These are phyloP conservation scores for Collybia nuda DNA, from an alignment of 768 basidiomycete species.

Conservation along the genomic window DNA sequence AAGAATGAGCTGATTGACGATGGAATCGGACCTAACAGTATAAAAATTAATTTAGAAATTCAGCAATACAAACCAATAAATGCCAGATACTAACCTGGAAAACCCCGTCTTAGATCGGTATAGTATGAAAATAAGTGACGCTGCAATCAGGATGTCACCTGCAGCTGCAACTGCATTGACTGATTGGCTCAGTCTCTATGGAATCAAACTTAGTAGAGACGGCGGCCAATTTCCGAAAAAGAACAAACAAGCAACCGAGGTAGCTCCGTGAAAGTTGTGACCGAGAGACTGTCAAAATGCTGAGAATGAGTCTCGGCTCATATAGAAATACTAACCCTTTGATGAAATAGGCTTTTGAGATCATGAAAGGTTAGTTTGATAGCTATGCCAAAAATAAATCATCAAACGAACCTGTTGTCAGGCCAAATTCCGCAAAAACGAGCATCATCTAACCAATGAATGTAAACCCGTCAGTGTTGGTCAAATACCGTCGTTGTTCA, in stretches of 20 bases:
- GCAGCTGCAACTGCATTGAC: conserved; percentile 9
- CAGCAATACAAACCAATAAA: neutral
- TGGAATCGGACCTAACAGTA: conserved; percentile 8
- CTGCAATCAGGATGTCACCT: conserved; percentile 10
- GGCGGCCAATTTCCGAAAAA: neutral
- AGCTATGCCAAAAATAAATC: neutral
- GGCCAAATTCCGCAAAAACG: conserved; percentile 7
- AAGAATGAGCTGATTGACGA: conserved; percentile 12
- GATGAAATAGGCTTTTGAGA: conserved; percentile 7
- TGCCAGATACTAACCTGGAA: conserved; percentile 1
- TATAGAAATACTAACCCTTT: conserved; percentile 2
- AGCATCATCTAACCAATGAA: conserved; percentile 4
- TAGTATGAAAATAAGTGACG: conserved; percentile 5
- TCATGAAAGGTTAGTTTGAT: neutral
- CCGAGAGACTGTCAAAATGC: neutral
- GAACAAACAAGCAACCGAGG: conserved; percentile 6
- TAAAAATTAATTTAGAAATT: neutral
- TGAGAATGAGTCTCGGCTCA: neutral
- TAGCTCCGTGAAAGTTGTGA: conserved; percentile 1
- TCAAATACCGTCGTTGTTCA: neutral
- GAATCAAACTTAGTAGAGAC: neutral
- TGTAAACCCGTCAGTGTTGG: neutral
- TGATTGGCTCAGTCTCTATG: conserved; percentile 7
- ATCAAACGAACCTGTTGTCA: conserved; percentile 5
- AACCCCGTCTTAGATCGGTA: conserved; percentile 8